phyloP scores from a whole-genome alignment of 2,329 filamentous ascomycete species.

The Fusarium phyllophilum region DNA sequence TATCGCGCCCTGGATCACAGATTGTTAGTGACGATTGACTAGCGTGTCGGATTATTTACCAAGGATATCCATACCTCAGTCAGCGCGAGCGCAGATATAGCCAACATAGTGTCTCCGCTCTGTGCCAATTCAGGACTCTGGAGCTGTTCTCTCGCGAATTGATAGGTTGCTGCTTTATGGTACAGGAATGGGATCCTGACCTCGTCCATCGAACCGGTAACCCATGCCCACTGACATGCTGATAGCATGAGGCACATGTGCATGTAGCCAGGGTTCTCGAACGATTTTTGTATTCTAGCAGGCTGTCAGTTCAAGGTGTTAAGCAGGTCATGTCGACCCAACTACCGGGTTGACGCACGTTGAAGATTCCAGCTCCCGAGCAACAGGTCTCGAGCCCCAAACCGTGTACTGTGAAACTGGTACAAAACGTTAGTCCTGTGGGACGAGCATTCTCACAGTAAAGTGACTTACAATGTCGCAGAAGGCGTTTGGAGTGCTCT shows the following conservation, averaged over 20 bases:
- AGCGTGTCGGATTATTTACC: not conserved
- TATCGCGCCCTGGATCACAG: slow-evolving; percentile 51
- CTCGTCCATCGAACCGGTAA: slow-evolving; percentile 56
- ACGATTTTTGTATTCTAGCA: slow-evolving; percentile 54
- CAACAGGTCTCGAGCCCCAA: slow-evolving; percentile 53
- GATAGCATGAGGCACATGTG: slow-evolving; percentile 58
- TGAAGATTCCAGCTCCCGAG: slow-evolving; percentile 48
- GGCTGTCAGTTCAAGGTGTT: slow-evolving; percentile 24
- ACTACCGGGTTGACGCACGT: slow-evolving; percentile 38
- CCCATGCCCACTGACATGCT: slow-evolving; percentile 58
- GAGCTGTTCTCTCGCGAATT: slow-evolving; percentile 57
- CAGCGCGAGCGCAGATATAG: slow-evolving; percentile 56
- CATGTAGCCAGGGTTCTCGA: slow-evolving; percentile 57
- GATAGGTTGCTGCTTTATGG: slow-evolving; percentile 59
- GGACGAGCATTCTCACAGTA: not conserved
- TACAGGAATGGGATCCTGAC: slow-evolving; percentile 58
- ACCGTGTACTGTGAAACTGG: slow-evolving; percentile 56
- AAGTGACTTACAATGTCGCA: slow-evolving; percentile 44
- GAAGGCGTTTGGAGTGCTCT: slow-evolving; percentile 45
- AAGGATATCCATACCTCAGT: slow-evolving; percentile 51
- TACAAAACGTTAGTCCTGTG: slow-evolving; percentile 20
- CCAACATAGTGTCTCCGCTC: slow-evolving; percentile 55
- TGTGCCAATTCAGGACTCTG: slow-evolving; percentile 50
- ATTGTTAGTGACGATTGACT: slow-evolving; percentile 15
- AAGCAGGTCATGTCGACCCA: not conserved